Conservation (phyloP, 371 early-diverging fungal genomes). For the Saksenaea vasiformis region DNA sequence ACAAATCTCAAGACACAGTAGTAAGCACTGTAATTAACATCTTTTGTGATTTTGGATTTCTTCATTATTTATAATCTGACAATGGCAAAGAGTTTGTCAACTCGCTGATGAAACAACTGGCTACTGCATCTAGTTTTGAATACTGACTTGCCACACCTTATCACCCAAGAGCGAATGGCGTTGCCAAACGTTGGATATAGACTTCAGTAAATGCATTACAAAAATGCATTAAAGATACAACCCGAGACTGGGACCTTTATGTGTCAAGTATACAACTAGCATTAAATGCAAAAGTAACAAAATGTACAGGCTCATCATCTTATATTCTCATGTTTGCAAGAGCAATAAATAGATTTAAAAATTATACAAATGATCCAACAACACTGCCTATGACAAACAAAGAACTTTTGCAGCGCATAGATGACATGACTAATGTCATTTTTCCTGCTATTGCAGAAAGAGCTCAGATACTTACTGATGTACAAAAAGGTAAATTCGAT, state of each 20-base stretch:
- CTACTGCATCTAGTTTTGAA: constrained; percentile 13
- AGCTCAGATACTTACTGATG: neutral
- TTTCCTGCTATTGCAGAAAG: constrained; percentile 12
- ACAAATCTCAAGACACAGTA: constrained; percentile 17
- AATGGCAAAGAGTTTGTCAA: constrained; percentile 31
- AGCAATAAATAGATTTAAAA: constrained; percentile 9
- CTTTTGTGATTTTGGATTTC: constrained; percentile 27
- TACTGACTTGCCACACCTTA: constrained; percentile 18
- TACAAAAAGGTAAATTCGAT: neutral
- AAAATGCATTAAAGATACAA: constrained; percentile 14
- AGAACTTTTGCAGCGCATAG: neutral
- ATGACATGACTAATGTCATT: constrained; percentile 8
- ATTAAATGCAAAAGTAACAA: constrained; percentile 2
- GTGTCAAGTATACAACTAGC: constrained; percentile 23
- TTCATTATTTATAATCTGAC: constrained; percentile 19
- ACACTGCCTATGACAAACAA: neutral
- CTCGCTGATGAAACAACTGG: neutral
- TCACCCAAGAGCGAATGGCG: constrained; percentile 28
- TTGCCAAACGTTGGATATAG: constrained; percentile 23
- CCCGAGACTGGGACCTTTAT: constrained; percentile 22
- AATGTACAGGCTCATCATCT: neutral
- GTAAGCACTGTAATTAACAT: constrained; percentile 9
- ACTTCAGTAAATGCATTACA: constrained; percentile 6
- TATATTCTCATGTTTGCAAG: constrained; percentile 20
- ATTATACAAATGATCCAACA: neutral